Evolutionary conservation across 768 basidiomycete species (phyloP).

Genomic region (Macrolepiota dolichaula): DNA sequence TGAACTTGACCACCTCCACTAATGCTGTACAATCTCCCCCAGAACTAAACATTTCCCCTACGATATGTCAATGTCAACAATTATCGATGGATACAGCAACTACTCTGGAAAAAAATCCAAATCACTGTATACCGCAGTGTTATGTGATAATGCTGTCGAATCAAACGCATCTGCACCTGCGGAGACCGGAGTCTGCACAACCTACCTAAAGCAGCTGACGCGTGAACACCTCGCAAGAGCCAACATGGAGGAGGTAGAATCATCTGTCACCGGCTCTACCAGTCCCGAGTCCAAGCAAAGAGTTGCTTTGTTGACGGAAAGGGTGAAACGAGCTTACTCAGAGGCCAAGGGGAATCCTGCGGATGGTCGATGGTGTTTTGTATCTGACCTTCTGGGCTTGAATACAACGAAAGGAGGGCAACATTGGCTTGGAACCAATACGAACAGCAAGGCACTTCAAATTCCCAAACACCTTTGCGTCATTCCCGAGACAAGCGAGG

Average conservation of each 20-base stretch:
- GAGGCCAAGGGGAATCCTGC: conserved; percentile 8
- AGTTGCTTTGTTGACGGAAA: not conserved
- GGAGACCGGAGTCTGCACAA: not conserved
- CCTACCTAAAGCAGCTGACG: conserved; percentile 1
- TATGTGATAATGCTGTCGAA: conserved; percentile 2
- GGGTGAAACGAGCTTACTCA: conserved; percentile 2
- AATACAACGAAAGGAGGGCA: conserved; percentile 3
- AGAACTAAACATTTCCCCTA: not conserved
- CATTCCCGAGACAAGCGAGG: conserved; percentile 3
- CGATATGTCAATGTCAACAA: not conserved
- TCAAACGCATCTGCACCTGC: not conserved
- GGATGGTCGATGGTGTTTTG: conserved; percentile 8
- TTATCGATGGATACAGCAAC: not conserved
- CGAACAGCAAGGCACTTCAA: not conserved
- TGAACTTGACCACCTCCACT: not conserved
- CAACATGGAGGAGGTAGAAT: conserved; percentile 7
- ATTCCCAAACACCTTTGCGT: not conserved
- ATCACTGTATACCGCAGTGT: conserved; percentile 6
- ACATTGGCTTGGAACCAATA: conserved; percentile 3
- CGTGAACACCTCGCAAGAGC: conserved; percentile 11
- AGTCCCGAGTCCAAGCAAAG: not conserved
- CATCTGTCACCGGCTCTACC: not conserved
- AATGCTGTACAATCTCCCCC: not conserved
- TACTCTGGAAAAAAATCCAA: not conserved
- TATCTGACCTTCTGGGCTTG: conserved; percentile 7